Conservation (phyloP, 371 early-diverging fungal genomes). For the Syncephalastrum racemosum region DNA sequence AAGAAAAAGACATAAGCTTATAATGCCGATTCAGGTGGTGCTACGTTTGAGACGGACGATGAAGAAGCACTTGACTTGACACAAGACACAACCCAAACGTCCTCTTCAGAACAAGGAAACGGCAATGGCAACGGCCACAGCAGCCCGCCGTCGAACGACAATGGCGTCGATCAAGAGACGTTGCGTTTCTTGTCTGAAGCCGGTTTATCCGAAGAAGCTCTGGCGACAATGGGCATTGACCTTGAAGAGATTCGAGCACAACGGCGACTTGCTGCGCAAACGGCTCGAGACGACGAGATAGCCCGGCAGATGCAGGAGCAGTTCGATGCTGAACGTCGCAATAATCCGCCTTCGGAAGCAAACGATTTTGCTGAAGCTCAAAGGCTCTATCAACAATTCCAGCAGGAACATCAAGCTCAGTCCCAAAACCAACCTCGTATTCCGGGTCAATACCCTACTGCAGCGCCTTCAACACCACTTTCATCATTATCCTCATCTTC, state of each 20-base stretch:
- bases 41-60: slow-evolving; percentile 34
- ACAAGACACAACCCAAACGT: slow-evolving; percentile 63
- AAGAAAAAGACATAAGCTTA: too few species aligned
- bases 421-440: neutral
- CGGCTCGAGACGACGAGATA: slow-evolving; percentile 13
- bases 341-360: neutral
- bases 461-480: neutral
- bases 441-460: too few species aligned
- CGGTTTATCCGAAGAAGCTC: slow-evolving; percentile 16
- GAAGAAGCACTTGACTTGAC: slow-evolving; percentile 76
- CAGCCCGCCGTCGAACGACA: neutral
- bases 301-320: slow-evolving; percentile 19
- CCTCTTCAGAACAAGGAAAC: too few species aligned
- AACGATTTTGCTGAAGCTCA: neutral
- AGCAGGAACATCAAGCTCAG: neutral
- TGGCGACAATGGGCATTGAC: slow-evolving; percentile 19
- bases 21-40: too few species aligned
- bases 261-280: slow-evolving; percentile 13
- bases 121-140: neutral
- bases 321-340: slow-evolving; percentile 9
- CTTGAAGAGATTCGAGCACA: slow-evolving; percentile 22
- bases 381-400: neutral
- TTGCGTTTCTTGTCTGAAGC: slow-evolving; percentile 12
- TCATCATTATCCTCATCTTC: neutral
- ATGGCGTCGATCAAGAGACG: slow-evolving; percentile 8